phyloP scores from a whole-genome alignment of 192 early-diverging fungal genomes.

The Coemansia sp. region DNA sequence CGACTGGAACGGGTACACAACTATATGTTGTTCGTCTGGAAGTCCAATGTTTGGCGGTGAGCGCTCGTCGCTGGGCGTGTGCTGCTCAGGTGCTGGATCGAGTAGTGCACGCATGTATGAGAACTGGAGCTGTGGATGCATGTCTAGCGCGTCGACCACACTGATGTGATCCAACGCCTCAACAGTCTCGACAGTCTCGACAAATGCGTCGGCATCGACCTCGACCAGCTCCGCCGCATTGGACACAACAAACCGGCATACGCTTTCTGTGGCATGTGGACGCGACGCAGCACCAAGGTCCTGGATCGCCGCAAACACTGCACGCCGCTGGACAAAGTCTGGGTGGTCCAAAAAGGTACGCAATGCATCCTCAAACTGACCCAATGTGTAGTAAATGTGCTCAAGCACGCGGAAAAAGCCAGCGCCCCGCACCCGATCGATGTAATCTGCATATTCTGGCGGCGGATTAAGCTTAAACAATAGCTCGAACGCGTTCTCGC shows the following conservation, averaged over 20 bases:
- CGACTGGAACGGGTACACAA: conserved; percentile 42
- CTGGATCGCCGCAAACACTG: conserved; percentile 32
- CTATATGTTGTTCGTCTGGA: conserved; percentile 44
- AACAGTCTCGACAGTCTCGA: conserved; percentile 18
- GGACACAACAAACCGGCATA: conserved; percentile 17
- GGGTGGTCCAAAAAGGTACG: conserved; percentile 46
- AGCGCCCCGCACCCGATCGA: conserved; percentile 29
- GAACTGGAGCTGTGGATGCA: conserved; percentile 27
- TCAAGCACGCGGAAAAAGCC: conserved; percentile 51
- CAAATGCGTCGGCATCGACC: conserved; percentile 39
- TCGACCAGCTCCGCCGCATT: conserved; percentile 28
- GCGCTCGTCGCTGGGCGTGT: conserved; percentile 28
- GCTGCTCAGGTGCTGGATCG: conserved; percentile 24
- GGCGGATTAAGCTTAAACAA: conserved; percentile 48
- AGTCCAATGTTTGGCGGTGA: conserved; percentile 46
- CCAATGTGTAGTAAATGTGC: conserved; percentile 31
- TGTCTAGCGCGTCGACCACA: conserved; percentile 16
- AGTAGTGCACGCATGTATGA: conserved; percentile 44
- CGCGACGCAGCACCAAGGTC: conserved; percentile 21
- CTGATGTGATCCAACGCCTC: conserved; percentile 20
- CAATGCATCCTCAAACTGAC: conserved; percentile 34
- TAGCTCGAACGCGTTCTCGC: conserved; percentile 48
- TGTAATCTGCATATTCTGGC: conserved; percentile 28
- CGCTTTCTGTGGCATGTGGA: conserved; percentile 11
- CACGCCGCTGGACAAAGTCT: conserved; percentile 31